Conservation (phyloP, 495 filamentous ascomycete genomes). For the Penicillium chermesinum region DNA sequence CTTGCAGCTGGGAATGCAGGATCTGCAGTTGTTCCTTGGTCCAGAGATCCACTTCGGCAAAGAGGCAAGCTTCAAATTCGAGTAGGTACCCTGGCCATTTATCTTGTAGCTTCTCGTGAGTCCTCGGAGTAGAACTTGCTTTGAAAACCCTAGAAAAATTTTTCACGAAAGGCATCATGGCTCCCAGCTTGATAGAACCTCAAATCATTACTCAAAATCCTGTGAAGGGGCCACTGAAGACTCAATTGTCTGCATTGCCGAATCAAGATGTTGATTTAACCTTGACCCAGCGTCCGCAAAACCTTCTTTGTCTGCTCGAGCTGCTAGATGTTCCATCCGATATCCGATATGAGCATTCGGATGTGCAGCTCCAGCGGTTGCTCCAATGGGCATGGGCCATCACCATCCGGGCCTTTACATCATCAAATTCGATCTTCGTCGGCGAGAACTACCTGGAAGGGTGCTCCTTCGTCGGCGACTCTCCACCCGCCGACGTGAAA, state of each 20-base stretch:
- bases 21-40: no score
- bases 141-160: background rate
- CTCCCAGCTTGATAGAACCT: background rate
- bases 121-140: background rate
- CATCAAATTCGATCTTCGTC: constrained; percentile 13
- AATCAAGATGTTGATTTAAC: background rate
- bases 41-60: no score
- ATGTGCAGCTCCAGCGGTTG: constrained; percentile 16
- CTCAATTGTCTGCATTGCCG: background rate
- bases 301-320: constrained; percentile 11
- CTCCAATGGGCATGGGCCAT: constrained; percentile 15
- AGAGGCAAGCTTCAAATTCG: background rate
- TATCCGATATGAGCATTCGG: constrained; percentile 4
- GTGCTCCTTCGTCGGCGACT: constrained; percentile 10
- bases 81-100: background rate
- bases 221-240: background rate
- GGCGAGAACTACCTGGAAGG: constrained; percentile 11
- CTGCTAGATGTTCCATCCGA: constrained; percentile 1
- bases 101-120: background rate
- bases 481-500: background rate
- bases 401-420: constrained; percentile 7
- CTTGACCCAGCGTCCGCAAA: background rate
- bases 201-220: background rate
- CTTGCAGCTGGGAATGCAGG: no score
- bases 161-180: background rate